These are phyloP conservation scores for Aspergillus quadrilineatus DNA, from an alignment of 2,329 filamentous ascomycete genomes.

Conservation along the genomic window DNA sequence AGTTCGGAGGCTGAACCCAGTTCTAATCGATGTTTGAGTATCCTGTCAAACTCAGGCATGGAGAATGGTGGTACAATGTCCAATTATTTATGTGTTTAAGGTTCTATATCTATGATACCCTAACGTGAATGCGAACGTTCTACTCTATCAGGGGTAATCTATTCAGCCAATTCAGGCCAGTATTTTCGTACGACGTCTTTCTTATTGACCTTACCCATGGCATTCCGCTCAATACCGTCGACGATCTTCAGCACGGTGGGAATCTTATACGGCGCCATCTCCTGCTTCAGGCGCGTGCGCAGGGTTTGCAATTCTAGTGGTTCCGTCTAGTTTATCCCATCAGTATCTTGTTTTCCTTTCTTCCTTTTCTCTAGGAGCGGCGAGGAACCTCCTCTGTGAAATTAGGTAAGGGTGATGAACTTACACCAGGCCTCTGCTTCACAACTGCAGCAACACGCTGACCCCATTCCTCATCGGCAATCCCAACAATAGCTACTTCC, in stretches of 20 bases:
- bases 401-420: constrained; percentile 6
- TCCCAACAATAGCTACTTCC: constrained; percentile 56
- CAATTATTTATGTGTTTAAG: background rate
- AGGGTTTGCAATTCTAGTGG: constrained; percentile 32
- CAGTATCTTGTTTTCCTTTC: background rate
- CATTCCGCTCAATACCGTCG: constrained; percentile 55
- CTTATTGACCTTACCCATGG: constrained; percentile 79
- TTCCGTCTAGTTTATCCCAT: constrained; percentile 22
- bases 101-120: constrained; percentile 4
- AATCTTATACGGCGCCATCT: constrained; percentile 84
- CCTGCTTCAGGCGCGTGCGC: constrained; percentile 36
- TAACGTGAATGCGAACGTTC: background rate
- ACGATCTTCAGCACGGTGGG: constrained; percentile 84
- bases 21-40: background rate
- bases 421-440: constrained; percentile 39
- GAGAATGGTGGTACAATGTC: background rate
- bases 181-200: constrained; percentile 41
- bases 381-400: too few relatives aligned
- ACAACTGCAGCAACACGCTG: constrained; percentile 57
- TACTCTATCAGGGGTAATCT: background rate
- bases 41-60: too few relatives aligned
- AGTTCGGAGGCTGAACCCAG: too few relatives aligned
- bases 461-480: constrained; percentile 55
- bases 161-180: constrained; percentile 29
- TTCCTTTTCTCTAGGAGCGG: too few relatives aligned